Evolutionary conservation across 2,329 filamentous ascomycete species (phyloP).

Genomic region (Fusarium mangiferae): DNA sequence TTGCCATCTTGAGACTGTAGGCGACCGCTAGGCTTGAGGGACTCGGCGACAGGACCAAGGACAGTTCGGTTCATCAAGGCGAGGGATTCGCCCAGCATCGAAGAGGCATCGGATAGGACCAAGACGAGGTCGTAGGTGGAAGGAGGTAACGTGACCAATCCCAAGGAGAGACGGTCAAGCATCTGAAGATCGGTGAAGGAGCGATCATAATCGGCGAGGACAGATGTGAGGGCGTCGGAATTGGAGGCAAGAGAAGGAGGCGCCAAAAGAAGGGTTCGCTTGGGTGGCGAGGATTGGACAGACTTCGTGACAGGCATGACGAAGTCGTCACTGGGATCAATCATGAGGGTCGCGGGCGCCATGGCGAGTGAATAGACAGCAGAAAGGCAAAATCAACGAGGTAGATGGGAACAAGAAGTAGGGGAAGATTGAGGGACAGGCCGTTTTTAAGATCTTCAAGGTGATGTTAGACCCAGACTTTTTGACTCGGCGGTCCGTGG

Average conservation of each 20-base stretch:
- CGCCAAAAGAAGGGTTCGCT: constrained; percentile 83
- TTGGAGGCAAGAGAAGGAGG: constrained; percentile 90
- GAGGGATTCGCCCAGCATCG: constrained; percentile 71
- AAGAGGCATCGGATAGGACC: constrained; percentile 82
- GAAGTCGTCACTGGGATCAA: constrained; percentile 68
- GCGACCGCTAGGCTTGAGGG: constrained; percentile 75
- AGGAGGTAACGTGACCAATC: constrained; percentile 79
- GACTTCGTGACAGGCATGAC: constrained; percentile 43
- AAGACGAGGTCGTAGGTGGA: constrained; percentile 86
- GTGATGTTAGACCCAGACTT: constrained; percentile 34
- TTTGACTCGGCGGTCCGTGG: constrained; percentile 28
- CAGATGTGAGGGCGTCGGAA: constrained; percentile 77
- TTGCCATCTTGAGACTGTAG: constrained; percentile 78
- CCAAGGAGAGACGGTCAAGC: constrained; percentile 90
- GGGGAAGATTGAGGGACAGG: constrained; percentile 7
- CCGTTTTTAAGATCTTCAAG: constrained; percentile 34
- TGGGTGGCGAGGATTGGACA: constrained; percentile 42
- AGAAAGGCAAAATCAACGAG: constrained; percentile 6
- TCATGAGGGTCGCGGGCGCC: constrained; percentile 63
- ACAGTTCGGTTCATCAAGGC: constrained; percentile 73
- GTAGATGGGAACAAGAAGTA: neutral
- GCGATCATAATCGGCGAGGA: constrained; percentile 80
- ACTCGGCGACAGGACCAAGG: constrained; percentile 73
- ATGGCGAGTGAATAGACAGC: constrained; percentile 47
- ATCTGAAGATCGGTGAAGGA: constrained; percentile 90